Percentiles rank a stretch among this genome's conserved stretches.
Conservation (phyloP, 805 yeast genomes). For the Candida boleticola region DNA sequence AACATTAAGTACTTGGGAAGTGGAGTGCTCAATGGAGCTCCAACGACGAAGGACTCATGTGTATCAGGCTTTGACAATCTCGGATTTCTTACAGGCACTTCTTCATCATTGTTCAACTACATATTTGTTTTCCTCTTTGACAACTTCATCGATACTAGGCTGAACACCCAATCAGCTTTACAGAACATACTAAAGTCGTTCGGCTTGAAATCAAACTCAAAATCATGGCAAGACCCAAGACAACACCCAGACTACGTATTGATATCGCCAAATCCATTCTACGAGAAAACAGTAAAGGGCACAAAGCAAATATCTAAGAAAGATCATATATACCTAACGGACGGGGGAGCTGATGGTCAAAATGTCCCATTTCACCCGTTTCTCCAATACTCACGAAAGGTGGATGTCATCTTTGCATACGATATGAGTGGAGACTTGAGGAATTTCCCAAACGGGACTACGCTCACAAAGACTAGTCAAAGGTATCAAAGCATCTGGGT, state of each 20-base stretch:
- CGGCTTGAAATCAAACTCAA: conserved; percentile 33
- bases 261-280: conserved; percentile 63
- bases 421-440: conserved; percentile 50
- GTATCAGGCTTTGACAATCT: conserved; percentile 54
- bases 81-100: conserved; percentile 60
- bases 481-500: conserved; percentile 24
- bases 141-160: conserved; percentile 27
- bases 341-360: conserved; percentile 52
- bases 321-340: conserved; percentile 32
- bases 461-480: conserved; percentile 37
- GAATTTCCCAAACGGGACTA: conserved; percentile 62
- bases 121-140: conserved; percentile 50
- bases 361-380: conserved; percentile 48
- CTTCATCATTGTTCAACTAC: conserved; percentile 61
- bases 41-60: conserved; percentile 33
- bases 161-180: conserved; percentile 31
- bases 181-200: conserved; percentile 39
- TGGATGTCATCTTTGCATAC: conserved; percentile 40
- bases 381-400: conserved; percentile 28
- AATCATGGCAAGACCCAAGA: conserved; percentile 22
- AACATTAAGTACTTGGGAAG: conserved; percentile 56
- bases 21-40: conserved; percentile 39
- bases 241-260: conserved; percentile 58
- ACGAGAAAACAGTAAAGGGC: background rate
- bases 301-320: conserved; percentile 12